Conservation (phyloP, 2,329 filamentous ascomycete genomes). For the Xylaria sp. region DNA sequence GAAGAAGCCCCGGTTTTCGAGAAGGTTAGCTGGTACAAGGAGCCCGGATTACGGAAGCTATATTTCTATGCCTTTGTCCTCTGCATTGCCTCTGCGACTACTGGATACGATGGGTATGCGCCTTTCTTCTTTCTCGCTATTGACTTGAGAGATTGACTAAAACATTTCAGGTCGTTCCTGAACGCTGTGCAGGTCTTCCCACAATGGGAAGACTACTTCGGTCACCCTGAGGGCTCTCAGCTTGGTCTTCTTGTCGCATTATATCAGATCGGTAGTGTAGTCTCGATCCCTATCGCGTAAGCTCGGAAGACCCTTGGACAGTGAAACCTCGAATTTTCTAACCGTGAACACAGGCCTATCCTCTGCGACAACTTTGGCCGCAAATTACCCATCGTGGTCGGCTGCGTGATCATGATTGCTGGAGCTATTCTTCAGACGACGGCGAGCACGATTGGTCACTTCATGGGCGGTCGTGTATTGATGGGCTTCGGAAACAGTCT, state of each 20-base stretch:
- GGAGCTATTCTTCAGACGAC: conserved; percentile 68
- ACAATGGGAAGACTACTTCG: conserved; percentile 61
- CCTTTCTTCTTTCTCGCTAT: background rate
- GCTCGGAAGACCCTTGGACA: conserved; percentile 32
- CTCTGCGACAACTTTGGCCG: conserved; percentile 65
- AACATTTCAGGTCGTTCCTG: conserved; percentile 55
- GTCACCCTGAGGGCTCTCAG: conserved; percentile 55
- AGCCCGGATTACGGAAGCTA: conserved; percentile 66
- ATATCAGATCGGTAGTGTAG: conserved; percentile 69
- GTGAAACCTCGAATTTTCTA: conserved; percentile 13
- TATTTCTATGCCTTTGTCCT: conserved; percentile 65
- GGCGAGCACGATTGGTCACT: conserved; percentile 57
- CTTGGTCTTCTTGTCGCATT: conserved; percentile 67
- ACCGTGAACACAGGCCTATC: conserved; percentile 53
- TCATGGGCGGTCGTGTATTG: conserved; percentile 67
- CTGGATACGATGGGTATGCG: conserved; percentile 65
- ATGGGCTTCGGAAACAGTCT: conserved; percentile 67
- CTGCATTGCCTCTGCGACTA: conserved; percentile 66
- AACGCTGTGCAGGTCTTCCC: conserved; percentile 58
- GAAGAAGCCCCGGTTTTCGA: conserved; percentile 63
- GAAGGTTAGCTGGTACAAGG: conserved; percentile 63
- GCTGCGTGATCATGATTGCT: conserved; percentile 62
- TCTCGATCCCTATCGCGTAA: conserved; percentile 66
- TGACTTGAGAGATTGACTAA: conserved; percentile 25
- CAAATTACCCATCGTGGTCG: conserved; percentile 59